Conservation (phyloP, 345 rosid genomes). For the Salix udensis region DNA sequence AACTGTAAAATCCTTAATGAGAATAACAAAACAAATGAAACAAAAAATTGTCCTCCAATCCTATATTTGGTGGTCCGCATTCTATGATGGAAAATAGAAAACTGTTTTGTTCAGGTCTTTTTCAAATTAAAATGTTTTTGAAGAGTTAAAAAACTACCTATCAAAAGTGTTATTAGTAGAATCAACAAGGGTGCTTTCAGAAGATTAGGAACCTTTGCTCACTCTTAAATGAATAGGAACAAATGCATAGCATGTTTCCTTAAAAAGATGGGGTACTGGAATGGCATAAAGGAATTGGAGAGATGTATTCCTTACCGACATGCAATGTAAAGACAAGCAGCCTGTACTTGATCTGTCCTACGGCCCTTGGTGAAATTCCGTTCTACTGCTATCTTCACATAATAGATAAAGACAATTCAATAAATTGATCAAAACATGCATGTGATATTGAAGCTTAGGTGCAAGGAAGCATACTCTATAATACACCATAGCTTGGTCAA, state of each 20-base stretch:
- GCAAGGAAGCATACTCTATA: conserved; percentile 51
- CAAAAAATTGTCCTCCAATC: neutral
- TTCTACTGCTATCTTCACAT: conserved; percentile 66
- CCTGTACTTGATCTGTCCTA: conserved; percentile 72
- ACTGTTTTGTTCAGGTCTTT: neutral
- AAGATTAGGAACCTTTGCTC: neutral
- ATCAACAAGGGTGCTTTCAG: neutral
- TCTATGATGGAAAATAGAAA: neutral
- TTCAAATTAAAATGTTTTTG: neutral
- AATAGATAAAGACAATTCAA: conserved; percentile 10
- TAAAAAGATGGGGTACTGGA: neutral
- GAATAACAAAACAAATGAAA: neutral
- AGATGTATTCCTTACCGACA: conserved; percentile 58
- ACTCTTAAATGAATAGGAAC: neutral
- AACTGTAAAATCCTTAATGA: neutral
- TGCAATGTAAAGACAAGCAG: conserved; percentile 85
- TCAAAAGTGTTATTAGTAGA: neutral
- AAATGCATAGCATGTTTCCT: neutral
- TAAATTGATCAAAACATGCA: neutral
- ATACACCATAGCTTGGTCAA: conserved; percentile 48
- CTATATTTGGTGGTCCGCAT: neutral
- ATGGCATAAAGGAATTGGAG: neutral
- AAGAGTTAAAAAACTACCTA: neutral
- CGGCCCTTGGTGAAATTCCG: conserved; percentile 79
- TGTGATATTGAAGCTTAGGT: conserved; percentile 1